phyloP scores from a whole-genome alignment of 2,329 filamentous ascomycete species.

The Harringtonia lauricola region DNA sequence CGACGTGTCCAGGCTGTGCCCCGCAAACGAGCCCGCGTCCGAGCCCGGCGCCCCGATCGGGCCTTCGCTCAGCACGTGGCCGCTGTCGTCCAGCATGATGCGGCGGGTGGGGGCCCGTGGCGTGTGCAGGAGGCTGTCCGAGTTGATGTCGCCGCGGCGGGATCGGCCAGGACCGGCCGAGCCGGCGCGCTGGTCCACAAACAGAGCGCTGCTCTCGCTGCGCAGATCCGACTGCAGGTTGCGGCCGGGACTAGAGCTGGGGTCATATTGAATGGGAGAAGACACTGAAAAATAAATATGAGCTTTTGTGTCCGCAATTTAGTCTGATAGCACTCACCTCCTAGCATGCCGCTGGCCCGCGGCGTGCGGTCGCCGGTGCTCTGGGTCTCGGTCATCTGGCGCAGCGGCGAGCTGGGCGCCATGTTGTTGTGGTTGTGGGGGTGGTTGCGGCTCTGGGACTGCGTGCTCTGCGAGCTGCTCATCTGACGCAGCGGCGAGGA shows the following conservation, averaged over 20 bases:
- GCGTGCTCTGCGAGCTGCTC: constrained; percentile 43
- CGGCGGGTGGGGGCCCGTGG: constrained; percentile 41
- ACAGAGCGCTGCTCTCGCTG: constrained; percentile 79
- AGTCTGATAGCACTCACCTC: too few species aligned
- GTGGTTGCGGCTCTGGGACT: constrained; percentile 6
- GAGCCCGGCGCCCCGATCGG: constrained; percentile 34
- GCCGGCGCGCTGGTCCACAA: constrained; percentile 56
- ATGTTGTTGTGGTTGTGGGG: constrained; percentile 15
- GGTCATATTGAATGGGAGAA: constrained; percentile 82
- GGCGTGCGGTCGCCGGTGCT: constrained; percentile 58
- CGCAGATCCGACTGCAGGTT: constrained; percentile 54
- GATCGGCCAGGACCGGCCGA: constrained; percentile 46
- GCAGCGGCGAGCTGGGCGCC: constrained; percentile 46
- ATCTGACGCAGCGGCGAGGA: constrained; percentile 47
- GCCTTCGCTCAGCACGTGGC: constrained; percentile 43
- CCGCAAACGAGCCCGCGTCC: constrained; percentile 49
- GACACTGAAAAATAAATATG: too few species aligned
- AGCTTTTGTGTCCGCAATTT: too few species aligned
- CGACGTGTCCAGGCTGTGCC: constrained; percentile 70
- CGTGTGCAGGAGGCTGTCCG: constrained; percentile 54
- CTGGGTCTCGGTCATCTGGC: constrained; percentile 48
- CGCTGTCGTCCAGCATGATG: constrained; percentile 43
- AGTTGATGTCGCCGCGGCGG: constrained; percentile 75
- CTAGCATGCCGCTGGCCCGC: constrained; percentile 50
- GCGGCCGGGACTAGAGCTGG: constrained; percentile 77